Conservation (phyloP, 176 grass and related monocot species). For the Oryza officinalis region DNA sequence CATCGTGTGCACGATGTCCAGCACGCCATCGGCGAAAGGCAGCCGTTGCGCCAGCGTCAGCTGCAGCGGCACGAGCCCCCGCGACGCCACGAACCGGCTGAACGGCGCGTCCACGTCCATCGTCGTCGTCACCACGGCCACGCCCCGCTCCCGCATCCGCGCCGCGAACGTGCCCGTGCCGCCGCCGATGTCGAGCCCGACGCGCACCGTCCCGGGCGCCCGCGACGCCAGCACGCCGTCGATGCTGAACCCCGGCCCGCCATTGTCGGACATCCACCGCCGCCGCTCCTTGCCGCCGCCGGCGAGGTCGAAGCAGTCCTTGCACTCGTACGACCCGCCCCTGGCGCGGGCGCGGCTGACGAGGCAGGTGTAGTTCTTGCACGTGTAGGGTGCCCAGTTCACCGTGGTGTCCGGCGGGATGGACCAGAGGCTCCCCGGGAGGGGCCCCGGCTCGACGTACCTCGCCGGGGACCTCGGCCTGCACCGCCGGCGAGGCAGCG, state of each 20-base stretch:
- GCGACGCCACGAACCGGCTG: conserved; percentile 70
- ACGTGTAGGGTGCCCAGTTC: conserved; percentile 71
- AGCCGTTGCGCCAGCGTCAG: conserved; percentile 70
- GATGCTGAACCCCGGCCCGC: conserved; percentile 54
- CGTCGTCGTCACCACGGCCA: conserved; percentile 79
- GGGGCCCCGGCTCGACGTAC: conserved; percentile 50
- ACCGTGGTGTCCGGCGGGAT: conserved; percentile 67
- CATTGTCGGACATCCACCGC: conserved; percentile 67
- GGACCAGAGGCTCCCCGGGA: conserved; percentile 72
- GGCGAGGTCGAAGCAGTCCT: conserved; percentile 85
- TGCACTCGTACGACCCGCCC: conserved; percentile 67
- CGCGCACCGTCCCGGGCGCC: conserved; percentile 50
- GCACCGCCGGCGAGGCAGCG: conserved; percentile 77
- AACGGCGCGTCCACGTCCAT: conserved; percentile 81
- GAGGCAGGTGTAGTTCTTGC: conserved; percentile 94
- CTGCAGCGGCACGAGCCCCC: conserved; percentile 72
- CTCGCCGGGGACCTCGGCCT: conserved; percentile 50
- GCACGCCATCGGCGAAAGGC: conserved; percentile 65
- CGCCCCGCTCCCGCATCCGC: conserved; percentile 68
- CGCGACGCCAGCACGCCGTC: conserved; percentile 56
- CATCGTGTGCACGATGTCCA: conserved; percentile 86
- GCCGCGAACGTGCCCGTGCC: conserved; percentile 82
- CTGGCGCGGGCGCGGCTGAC: conserved; percentile 48
- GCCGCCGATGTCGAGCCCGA: conserved; percentile 90
- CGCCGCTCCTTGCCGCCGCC: conserved; percentile 51